phyloP scores from a whole-genome alignment of 2,329 filamentous ascomycete species.

The Sphaerostilbella broomeana region DNA sequence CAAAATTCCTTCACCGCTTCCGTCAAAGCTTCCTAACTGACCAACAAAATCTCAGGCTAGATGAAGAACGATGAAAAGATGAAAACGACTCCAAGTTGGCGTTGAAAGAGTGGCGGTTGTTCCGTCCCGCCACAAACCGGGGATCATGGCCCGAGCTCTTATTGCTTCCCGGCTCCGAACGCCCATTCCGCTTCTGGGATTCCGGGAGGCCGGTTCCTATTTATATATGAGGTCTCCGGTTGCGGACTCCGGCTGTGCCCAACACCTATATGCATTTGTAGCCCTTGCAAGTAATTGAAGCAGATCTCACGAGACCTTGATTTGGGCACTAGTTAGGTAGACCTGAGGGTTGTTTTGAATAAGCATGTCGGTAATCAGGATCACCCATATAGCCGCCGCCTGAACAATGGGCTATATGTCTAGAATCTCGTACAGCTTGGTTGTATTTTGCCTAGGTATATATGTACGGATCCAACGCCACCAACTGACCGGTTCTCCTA shows the following conservation, averaged over 20 bases:
- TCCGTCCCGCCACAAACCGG: constrained; percentile 2
- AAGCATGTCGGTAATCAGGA: no score
- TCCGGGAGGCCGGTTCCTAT: constrained; percentile 5
- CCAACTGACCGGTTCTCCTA: background rate
- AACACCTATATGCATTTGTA: no score
- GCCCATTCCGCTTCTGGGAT: constrained; percentile 13
- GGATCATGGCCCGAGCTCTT: constrained; percentile 4
- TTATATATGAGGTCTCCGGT: constrained; percentile 2
- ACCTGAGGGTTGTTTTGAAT: no score
- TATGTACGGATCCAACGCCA: background rate
- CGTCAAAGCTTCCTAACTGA: background rate
- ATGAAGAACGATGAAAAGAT: background rate
- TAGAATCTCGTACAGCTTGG: no score
- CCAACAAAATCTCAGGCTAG: background rate
- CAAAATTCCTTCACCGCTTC: no score
- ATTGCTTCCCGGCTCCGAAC: constrained; percentile 7
- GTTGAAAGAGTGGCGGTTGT: background rate
- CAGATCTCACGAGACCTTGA: background rate
- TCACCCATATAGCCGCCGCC: no score
- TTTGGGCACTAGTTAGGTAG: no score
- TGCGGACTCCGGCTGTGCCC: constrained; percentile 4
- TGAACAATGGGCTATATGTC: no score
- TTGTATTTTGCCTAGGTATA: no score
- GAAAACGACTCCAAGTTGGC: background rate
- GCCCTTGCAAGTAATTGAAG: no score